These are phyloP conservation scores for Leccinum incarnatum DNA, from an alignment of 768 basidiomycete genomes.

Conservation along the genomic window DNA sequence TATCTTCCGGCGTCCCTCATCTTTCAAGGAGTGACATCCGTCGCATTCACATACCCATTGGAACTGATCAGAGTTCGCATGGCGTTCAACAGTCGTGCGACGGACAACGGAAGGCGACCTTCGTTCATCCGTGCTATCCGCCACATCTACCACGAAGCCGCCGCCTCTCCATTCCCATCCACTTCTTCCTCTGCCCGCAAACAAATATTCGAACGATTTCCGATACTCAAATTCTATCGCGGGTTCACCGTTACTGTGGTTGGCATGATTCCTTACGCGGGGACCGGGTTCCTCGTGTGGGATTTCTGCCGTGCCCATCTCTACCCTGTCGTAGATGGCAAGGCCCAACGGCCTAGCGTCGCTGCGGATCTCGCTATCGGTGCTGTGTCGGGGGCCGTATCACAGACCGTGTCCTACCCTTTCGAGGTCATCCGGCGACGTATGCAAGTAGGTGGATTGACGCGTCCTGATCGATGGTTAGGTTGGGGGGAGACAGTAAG, in stretches of 20 bases:
- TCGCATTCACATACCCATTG: slow-evolving; percentile 91
- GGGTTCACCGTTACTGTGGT: slow-evolving; percentile 91
- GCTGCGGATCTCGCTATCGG: slow-evolving; percentile 77
- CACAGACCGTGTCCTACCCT: slow-evolving; percentile 91
- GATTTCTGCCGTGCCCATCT: slow-evolving; percentile 67
- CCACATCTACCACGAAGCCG: slow-evolving; percentile 70
- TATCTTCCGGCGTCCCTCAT: neutral
- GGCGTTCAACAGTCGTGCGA: slow-evolving; percentile 55
- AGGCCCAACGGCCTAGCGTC: slow-evolving; percentile 39
- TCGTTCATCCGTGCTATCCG: slow-evolving; percentile 55
- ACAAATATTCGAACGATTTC: slow-evolving; percentile 55
- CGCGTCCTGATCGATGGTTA: slow-evolving; percentile 72
- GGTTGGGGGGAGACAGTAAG: slow-evolving; percentile 70
- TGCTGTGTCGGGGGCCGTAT: slow-evolving; percentile 78
- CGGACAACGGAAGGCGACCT: slow-evolving; percentile 36
- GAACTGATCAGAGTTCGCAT: slow-evolving; percentile 95
- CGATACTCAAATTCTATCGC: slow-evolving; percentile 89
- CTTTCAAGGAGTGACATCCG: slow-evolving; percentile 73
- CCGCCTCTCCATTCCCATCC: slow-evolving; percentile 26
- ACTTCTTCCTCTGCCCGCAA: slow-evolving; percentile 18
- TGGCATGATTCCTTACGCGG: slow-evolving; percentile 95
- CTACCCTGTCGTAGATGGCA: slow-evolving; percentile 44
- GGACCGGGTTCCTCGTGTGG: slow-evolving; percentile 92
- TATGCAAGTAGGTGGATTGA: slow-evolving; percentile 93
- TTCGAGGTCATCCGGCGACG: slow-evolving; percentile 89